These are phyloP conservation scores for Plectosphaerella cucumerina DNA, from an alignment of 2,329 filamentous ascomycete species.

Conservation along the genomic window DNA sequence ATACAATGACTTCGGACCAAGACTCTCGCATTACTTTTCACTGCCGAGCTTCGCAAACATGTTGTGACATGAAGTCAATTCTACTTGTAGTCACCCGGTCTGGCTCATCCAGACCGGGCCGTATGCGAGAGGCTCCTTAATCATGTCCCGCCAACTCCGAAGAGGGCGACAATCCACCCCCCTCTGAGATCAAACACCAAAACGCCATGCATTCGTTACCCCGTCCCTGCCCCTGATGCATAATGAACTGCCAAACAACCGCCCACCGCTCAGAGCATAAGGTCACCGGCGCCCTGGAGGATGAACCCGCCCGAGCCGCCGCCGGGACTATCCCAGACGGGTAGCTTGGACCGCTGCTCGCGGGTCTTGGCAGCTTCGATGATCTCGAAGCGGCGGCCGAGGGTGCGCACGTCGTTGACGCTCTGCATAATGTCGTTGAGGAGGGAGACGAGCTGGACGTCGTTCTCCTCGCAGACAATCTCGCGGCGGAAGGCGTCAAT, in stretches of 20 bases:
- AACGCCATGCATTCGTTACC: slow-evolving; percentile 4
- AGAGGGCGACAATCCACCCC: too few species aligned
- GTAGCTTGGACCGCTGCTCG: slow-evolving; percentile 1
- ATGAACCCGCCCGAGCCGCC: slow-evolving; percentile 12
- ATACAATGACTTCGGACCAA: too few species aligned
- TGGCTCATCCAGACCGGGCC: too few species aligned
- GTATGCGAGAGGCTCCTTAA: too few species aligned
- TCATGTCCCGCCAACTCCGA: too few species aligned
- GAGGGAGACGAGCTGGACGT: slow-evolving; percentile 74
- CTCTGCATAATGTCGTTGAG: slow-evolving; percentile 72
- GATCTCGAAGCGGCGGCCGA: slow-evolving; percentile 69
- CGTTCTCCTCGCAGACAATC: slow-evolving; percentile 73
- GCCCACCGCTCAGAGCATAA: slow-evolving; percentile 13
- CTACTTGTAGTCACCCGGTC: too few species aligned
- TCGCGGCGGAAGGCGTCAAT: slow-evolving; percentile 63
- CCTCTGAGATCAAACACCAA: neutral
- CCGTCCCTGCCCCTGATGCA: neutral
- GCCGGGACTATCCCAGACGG: slow-evolving; percentile 1
- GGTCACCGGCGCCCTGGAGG: slow-evolving; percentile 17
- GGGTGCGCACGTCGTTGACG: slow-evolving; percentile 64
- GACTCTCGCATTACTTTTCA: too few species aligned
- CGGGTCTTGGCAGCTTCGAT: slow-evolving; percentile 41
- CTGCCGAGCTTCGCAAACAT: too few species aligned
- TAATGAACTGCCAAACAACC: neutral
- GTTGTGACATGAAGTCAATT: too few species aligned